These are phyloP conservation scores for Thraustochytrium striatum DNA, from an alignment of 352 stramenopile species.

Conservation along the genomic window DNA sequence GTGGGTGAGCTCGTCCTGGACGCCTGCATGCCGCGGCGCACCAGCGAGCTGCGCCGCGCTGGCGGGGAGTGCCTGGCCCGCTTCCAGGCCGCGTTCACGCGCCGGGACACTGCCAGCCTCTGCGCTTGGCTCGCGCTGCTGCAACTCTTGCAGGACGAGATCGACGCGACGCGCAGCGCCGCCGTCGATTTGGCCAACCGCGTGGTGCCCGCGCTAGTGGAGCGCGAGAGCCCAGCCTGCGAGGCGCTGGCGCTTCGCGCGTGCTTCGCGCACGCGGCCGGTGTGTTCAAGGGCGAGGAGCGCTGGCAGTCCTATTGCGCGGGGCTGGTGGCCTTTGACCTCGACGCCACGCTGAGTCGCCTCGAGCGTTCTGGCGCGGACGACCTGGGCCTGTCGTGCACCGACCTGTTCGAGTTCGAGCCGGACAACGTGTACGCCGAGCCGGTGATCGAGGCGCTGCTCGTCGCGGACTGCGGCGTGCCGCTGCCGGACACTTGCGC, in stretches of 20 bases:
- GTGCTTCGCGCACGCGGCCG: not conserved
- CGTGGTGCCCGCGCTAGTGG: not conserved
- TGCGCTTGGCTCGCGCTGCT: conserved; percentile 9
- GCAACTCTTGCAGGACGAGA: conserved; percentile 3
- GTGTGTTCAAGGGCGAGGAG: not conserved
- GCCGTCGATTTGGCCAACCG: not conserved
- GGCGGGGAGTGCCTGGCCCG: not conserved
- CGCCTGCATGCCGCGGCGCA: not conserved
- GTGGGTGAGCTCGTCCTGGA: not conserved
- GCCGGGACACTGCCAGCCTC: not conserved
- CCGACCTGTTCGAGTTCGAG: conserved; percentile 9
- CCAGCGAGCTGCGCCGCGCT: not conserved
- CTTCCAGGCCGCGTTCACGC: not conserved
- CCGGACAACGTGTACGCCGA: conserved; percentile 44
- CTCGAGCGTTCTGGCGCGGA: not conserved
- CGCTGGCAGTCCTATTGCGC: not conserved
- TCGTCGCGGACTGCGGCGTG: not conserved
- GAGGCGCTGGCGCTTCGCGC: not conserved
- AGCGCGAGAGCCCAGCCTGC: not conserved
- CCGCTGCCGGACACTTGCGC: not conserved
- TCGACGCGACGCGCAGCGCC: not conserved
- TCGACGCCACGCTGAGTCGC: not conserved
- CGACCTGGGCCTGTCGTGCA: conserved; percentile 1
- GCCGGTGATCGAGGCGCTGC: not conserved
- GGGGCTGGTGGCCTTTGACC: not conserved